Base-by-base conservation (phyloP, 371 early-diverging fungal genomes). In the Entomophthora muscae region DNA sequence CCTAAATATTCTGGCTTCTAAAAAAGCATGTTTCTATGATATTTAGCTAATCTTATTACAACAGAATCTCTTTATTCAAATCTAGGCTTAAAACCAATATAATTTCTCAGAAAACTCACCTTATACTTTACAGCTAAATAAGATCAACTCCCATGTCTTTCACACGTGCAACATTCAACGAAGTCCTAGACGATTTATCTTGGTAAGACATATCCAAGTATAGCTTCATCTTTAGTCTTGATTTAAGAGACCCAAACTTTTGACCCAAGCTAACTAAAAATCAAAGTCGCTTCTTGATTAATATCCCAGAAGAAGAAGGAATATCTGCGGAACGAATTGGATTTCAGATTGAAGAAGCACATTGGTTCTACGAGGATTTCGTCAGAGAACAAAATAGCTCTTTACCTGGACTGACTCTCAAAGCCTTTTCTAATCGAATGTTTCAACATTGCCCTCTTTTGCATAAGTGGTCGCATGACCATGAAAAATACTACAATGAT, bases 331-430 rank as follows among this genome's bases (percentile, higher is more conserved):
- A 94, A 69, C 80, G 99, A 52, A 90, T 99, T 56, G 93, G 93
- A 67, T 99, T 99, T 72, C 97, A 98, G 76, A 89, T 99, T 57
- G 99, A 99, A 71, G 95, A 97, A 74, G 99, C 99, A 3, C 96
- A 98, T 71, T 99, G 99, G 99, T 99, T 91, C 73, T 98, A 97
- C 73, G 93, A 95, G 69, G 99, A 99, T 75, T 95, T 97, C 76
- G 83, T 94, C 52, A 79, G 94, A 66, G 89, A 89, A 66, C 75
- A 84, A 63, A 83, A 86, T 65, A 84, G 89, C 10, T 76, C 74
- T 53, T 72, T 92, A 55, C 91, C 89, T 17, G 82, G 84, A 23
- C 84, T 83, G 62, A 83, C 81, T 42, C 82, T 91, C 52, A 93
- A 89, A 73, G 82, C 76, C 32, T 94, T 92, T 75, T 85, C 87